Percentiles rank a stretch among this genome's conserved stretches.
Evolutionary conservation across 495 filamentous ascomycete genomes (phyloP).

Genomic region (Xylaria acuta): DNA sequence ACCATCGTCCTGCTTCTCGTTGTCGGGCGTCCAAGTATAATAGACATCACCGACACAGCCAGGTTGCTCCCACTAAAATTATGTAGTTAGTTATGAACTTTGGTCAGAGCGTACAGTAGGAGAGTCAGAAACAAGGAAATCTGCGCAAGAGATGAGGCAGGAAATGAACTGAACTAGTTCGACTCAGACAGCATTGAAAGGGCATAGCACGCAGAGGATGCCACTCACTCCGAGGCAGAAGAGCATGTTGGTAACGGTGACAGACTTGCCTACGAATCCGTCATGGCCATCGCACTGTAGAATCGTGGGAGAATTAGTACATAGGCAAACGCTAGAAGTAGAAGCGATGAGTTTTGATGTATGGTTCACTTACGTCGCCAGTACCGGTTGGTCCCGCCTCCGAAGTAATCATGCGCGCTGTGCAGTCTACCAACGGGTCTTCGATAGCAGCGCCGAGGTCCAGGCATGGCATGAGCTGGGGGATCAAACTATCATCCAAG

Average conservation of each 20-base stretch:
- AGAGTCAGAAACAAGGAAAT: neutral
- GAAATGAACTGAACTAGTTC: neutral
- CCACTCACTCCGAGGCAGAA: constrained; percentile 10
- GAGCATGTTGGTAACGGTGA: constrained; percentile 8
- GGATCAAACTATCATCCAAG: neutral
- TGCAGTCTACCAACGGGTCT: neutral
- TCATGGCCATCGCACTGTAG: neutral
- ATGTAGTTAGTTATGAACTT: neutral
- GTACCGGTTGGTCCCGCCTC: neutral
- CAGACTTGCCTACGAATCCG: constrained; percentile 8
- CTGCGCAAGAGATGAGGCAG: neutral
- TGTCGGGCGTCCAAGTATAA: neutral
- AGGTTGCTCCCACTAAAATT: neutral
- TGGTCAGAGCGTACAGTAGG: neutral
- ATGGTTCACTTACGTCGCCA: neutral
- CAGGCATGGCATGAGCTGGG: neutral
- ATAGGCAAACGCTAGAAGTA: neutral
- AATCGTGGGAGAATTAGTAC: neutral
- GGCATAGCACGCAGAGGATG: neutral
- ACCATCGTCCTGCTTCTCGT: neutral
- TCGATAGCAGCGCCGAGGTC: neutral
- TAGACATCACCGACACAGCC: neutral
- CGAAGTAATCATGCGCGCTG: neutral
- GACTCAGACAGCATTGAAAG: neutral
- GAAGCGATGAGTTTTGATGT: neutral